Evolutionary conservation across 164 flowering plant species (phyloP), one percentile per base, ranked within the genome.

Genomic region (Pachysandra terminalis): DNA sequence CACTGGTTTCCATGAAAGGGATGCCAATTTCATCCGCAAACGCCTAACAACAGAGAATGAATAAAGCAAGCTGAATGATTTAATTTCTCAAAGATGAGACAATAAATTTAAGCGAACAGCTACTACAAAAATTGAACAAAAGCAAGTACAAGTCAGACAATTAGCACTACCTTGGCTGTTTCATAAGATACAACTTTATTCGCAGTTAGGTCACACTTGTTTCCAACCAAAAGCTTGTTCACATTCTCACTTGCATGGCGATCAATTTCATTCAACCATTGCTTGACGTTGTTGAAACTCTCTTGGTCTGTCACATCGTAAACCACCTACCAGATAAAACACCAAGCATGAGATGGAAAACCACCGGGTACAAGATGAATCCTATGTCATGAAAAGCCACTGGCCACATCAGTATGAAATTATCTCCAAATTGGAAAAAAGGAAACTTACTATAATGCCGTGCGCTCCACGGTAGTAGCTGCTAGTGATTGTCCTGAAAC

Each of bases 251-350:
- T 80, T 60, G 83, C 81, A 68, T 80, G 73, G 40, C 83, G 81
- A 59, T 80, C 83, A 37, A 80, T 80, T 64, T 80, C 83, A 66
- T 73, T 80, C 69, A 80, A 56, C 83, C 83, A 80, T 62, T 80
- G 83, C 59, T 80, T 80, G 14, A 78, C 83, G 61, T 80, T 80
- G 74, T 80, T 80, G 60, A 80, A 80, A 61, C 83, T 80, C 59
- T 78, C 83, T 66, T 80, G 81, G 65, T 80, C 79, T 5, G 83
- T 80, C n/a, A 80, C 83, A 70, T 80, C 83, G 45, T 80, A 80
- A 32, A 80, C 83, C 40, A 80, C 75, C 83, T 80, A 73, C 59
- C 40, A 68, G 65, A 35, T 8, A n/a, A n/a, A n/a, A n/a, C n/a
- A n/a, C n/a, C n/a, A n/a, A n/a, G n/a, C n/a, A n/a, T n/a, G n/a